A percentile compares a stretch with the other conserved stretches of the same genome.
Conservation (phyloP, 176 grass and related monocot genomes). For the Oryza longistaminata region DNA sequence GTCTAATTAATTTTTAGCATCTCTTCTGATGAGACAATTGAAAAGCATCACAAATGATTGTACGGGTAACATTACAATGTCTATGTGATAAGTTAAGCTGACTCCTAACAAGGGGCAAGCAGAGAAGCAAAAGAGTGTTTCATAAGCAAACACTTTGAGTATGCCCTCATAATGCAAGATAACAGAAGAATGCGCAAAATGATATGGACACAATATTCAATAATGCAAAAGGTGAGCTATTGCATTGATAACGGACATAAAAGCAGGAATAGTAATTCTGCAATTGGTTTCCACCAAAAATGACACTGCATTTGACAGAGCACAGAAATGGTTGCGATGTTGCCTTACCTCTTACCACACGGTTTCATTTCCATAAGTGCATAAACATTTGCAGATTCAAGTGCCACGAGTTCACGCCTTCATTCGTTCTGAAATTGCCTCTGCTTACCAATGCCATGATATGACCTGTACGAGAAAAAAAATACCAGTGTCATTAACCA, state of each 20-base stretch:
- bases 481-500: not conserved
- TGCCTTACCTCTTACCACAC: slow-evolving; percentile 69
- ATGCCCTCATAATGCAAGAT: not conserved
- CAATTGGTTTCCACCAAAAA: not conserved
- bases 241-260: not conserved
- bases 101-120: not conserved
- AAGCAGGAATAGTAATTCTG: slow-evolving; percentile 2
- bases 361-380: slow-evolving; percentile 85
- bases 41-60: not conserved
- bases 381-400: slow-evolving; percentile 98
- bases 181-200: not conserved
- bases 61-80: not conserved
- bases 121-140: not conserved
- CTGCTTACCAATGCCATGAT: slow-evolving; percentile 94
- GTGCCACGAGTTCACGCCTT: slow-evolving; percentile 88
- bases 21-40: not conserved
- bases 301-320: not conserved
- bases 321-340: slow-evolving; percentile 2
- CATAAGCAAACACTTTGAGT: not conserved
- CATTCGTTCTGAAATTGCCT: slow-evolving; percentile 92
- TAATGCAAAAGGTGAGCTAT: not conserved
- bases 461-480: slow-evolving; percentile 53
- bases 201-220: not conserved
- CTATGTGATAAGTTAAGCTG: not conserved
- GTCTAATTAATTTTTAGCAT: not conserved